phyloP scores from a whole-genome alignment of 2,329 filamentous ascomycete species.

The Hypoxylon sp. region DNA sequence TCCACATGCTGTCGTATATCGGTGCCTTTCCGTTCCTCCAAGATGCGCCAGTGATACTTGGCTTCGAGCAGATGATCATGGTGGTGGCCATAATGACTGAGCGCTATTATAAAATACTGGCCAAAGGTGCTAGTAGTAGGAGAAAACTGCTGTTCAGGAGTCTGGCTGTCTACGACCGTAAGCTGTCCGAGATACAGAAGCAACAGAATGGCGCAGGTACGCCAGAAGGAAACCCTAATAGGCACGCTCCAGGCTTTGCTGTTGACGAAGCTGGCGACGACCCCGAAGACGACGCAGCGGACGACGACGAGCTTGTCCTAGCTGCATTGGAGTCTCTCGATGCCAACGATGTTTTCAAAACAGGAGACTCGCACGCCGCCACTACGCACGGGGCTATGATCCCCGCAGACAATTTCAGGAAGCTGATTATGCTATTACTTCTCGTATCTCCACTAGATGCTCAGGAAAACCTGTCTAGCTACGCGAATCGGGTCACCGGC shows the following conservation, averaged over 20 bases:
- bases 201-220: constrained; percentile 28
- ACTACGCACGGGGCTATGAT: constrained; percentile 75
- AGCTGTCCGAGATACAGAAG: constrained; percentile 56
- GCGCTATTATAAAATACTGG: constrained; percentile 74
- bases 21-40: constrained; percentile 80
- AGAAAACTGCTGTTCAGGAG: constrained; percentile 77
- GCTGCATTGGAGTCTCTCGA: constrained; percentile 78
- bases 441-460: constrained; percentile 73
- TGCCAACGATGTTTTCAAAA: constrained; percentile 71
- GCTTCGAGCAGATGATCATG: constrained; percentile 78
- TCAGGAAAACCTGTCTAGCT: constrained; percentile 74
- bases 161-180: constrained; percentile 77
- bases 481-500: constrained; percentile 68
- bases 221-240: constrained; percentile 32
- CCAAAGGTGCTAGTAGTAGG: constrained; percentile 68
- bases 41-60: constrained; percentile 77
- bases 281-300: constrained; percentile 58
- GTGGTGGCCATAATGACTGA: constrained; percentile 80
- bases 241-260: constrained; percentile 58
- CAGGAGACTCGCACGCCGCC: constrained; percentile 59
- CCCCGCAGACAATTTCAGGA: constrained; percentile 79
- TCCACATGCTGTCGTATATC: constrained; percentile 78
- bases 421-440: constrained; percentile 77
- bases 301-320: constrained; percentile 74
- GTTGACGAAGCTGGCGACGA: constrained; percentile 61